phyloP scores from a whole-genome alignment of 2,329 filamentous ascomycete species.

The Pseudocercospora musae region DNA sequence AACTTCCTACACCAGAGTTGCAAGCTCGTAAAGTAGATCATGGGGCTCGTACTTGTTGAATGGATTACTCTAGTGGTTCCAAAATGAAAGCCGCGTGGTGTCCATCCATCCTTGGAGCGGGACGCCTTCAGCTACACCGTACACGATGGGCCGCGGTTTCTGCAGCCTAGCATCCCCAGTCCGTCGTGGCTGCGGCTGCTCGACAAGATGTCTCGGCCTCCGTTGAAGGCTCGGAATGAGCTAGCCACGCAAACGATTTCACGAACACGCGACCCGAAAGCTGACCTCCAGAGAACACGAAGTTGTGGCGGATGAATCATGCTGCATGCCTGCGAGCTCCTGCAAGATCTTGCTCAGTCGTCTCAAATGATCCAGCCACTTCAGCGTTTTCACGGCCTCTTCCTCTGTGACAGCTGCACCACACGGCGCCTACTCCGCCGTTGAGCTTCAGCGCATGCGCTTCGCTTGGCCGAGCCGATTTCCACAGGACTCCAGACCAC shows the following conservation, averaged over 20 bases:
- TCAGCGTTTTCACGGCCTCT: background rate
- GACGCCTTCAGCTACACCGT: background rate
- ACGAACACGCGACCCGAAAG: background rate
- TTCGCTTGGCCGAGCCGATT: background rate
- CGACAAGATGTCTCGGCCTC: background rate
- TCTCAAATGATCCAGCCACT: background rate
- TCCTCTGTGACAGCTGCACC: background rate
- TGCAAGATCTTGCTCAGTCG: background rate
- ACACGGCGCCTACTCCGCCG: background rate
- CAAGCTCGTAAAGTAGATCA: background rate
- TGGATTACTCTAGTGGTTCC: background rate
- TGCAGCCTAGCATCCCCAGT: background rate
- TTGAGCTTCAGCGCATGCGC: background rate
- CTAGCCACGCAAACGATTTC: background rate
- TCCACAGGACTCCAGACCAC: background rate
- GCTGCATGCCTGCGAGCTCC: background rate
- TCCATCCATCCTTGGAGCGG: conserved; percentile 2
- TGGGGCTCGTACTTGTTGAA: background rate
- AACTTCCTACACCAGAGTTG: background rate
- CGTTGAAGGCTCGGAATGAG: background rate
- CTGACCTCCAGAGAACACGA: background rate
- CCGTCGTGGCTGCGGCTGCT: conserved; percentile 9
- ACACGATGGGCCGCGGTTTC: background rate
- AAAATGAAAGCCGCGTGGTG: background rate
- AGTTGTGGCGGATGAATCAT: background rate